Evolutionary conservation across 2,329 filamentous ascomycete genomes (phyloP).

Genomic region (Stemphylium beticola): DNA sequence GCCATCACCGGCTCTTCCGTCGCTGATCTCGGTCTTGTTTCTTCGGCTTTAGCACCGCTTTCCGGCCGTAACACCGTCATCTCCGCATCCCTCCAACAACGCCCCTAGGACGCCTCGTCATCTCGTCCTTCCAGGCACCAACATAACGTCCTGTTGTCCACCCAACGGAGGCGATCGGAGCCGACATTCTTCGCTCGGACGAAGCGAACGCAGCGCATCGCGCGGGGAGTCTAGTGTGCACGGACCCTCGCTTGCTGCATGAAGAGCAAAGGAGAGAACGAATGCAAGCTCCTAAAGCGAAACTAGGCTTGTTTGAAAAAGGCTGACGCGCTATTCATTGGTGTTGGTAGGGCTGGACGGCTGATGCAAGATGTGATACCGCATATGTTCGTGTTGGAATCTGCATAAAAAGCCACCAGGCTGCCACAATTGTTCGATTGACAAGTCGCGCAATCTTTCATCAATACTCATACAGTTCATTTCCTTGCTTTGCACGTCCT

Average conservation of each 20-base stretch:
- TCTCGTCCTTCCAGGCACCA: conserved; percentile 4
- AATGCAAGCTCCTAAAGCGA: background rate
- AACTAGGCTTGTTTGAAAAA: conserved; percentile 3
- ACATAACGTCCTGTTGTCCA: background rate
- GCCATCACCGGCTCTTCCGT: background rate
- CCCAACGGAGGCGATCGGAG: background rate
- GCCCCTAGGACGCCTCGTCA: background rate
- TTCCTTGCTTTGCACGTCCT: too few species aligned
- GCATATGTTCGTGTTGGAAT: background rate
- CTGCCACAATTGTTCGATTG: background rate
- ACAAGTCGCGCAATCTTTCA: background rate
- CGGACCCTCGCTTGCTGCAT: background rate
- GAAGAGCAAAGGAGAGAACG: background rate
- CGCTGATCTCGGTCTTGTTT: conserved; percentile 1
- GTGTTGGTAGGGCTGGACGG: background rate
- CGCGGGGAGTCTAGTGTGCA: background rate
- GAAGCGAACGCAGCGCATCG: background rate
- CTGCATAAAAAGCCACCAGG: background rate
- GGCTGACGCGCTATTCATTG: background rate
- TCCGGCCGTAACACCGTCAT: background rate
- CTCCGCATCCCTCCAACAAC: background rate
- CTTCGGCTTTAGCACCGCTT: conserved; percentile 1
- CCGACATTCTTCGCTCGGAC: background rate
- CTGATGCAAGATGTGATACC: background rate
- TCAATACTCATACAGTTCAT: background rate